Evolutionary conservation across 306 rosid species (phyloP).

Genomic region (Gleditsia sinensis): DNA sequence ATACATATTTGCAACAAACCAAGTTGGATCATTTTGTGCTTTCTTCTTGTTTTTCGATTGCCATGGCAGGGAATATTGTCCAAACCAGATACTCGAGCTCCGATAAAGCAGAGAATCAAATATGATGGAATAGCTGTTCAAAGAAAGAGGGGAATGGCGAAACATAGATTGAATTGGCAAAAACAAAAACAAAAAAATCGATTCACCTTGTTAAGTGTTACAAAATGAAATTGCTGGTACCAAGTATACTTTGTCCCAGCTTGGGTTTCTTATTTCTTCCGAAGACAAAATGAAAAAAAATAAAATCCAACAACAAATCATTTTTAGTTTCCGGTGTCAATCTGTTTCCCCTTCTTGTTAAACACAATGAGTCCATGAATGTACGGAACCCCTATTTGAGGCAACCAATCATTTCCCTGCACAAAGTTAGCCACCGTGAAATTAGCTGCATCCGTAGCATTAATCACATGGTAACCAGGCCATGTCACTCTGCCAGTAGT

Average conservation of each 20-base stretch:
- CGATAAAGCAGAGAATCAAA: no score
- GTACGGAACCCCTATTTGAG: constrained; percentile 58
- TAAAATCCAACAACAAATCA: neutral
- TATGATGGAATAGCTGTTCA: neutral
- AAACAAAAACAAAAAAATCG: no score
- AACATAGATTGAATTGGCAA: neutral
- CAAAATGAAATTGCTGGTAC: neutral
- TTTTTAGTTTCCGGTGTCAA: neutral
- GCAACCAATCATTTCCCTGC: constrained; percentile 51
- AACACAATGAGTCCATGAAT: neutral
- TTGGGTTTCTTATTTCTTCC: neutral
- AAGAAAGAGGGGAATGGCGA: neutral
- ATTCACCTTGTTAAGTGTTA: neutral
- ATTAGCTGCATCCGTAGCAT: constrained; percentile 47
- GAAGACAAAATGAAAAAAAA: neutral
- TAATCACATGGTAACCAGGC: constrained; percentile 52
- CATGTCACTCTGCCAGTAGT: constrained; percentile 50
- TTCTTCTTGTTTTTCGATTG: no score
- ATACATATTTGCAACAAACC: no score
- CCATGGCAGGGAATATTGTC: no score
- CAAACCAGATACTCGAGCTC: no score
- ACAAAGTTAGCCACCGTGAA: constrained; percentile 51
- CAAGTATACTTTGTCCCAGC: neutral
- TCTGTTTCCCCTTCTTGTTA: neutral
- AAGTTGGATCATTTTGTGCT: no score